A percentile compares a stretch with the other conserved stretches of the same genome.
These are phyloP conservation scores for Dactylellina leptospora DNA, from an alignment of 2,329 filamentous ascomycete species.

Conservation along the genomic window DNA sequence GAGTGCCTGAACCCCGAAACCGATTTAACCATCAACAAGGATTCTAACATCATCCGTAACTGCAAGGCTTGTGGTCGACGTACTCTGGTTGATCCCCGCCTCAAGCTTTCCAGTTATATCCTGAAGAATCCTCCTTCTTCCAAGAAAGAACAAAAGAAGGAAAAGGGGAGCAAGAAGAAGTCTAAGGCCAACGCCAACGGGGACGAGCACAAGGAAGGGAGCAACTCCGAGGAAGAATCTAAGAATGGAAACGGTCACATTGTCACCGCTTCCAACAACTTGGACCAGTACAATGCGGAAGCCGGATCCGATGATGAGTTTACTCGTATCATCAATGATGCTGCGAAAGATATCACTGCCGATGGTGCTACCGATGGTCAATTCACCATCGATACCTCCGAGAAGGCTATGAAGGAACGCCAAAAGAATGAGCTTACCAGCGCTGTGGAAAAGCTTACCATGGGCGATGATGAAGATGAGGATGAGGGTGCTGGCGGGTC, in stretches of 20 bases:
- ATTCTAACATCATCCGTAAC: constrained; percentile 88
- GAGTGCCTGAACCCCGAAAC: constrained; percentile 99
- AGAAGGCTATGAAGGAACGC: constrained; percentile 92
- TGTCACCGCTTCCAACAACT: constrained; percentile 61
- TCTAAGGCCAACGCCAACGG: constrained; percentile 66
- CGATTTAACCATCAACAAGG: constrained; percentile 86
- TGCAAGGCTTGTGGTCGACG: constrained; percentile 99
- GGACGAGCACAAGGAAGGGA: constrained; percentile 62
- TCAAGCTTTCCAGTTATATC: constrained; percentile 97
- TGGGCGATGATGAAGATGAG: constrained; percentile 76
- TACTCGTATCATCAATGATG: constrained; percentile 75
- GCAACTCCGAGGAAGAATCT: constrained; percentile 66
- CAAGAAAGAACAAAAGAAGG: constrained; percentile 84
- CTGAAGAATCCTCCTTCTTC: constrained; percentile 92
- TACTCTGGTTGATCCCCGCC: constrained; percentile 86
- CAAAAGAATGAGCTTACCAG: constrained; percentile 84
- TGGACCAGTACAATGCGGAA: constrained; percentile 67
- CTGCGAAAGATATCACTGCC: constrained; percentile 75
- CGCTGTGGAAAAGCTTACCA: constrained; percentile 90
- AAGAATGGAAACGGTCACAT: constrained; percentile 67
- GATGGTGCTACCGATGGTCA: constrained; percentile 69
- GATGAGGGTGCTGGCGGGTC: constrained; percentile 81
- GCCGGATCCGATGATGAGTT: constrained; percentile 91
- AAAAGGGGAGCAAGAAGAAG: constrained; percentile 88
- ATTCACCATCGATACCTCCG: constrained; percentile 97